Evolutionary conservation across 2,329 filamentous ascomycete genomes (phyloP).

Genomic region (Chaetomium sp.): DNA sequence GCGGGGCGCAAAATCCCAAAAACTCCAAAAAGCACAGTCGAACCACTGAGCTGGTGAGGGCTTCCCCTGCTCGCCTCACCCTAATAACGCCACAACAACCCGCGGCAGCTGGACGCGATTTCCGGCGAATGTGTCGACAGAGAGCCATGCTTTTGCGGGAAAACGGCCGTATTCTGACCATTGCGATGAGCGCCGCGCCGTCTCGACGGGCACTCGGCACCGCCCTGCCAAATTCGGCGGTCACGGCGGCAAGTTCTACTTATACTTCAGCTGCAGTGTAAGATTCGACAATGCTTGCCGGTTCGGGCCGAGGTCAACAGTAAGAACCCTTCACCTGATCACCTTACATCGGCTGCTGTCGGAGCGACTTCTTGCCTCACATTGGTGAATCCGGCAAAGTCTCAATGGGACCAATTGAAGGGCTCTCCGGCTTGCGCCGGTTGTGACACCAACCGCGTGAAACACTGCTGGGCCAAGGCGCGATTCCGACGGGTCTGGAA

Average conservation of each 20-base stretch:
- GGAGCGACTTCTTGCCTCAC: slow-evolving; percentile 1
- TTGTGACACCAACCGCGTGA: background rate
- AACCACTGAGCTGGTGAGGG: background rate
- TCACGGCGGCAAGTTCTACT: background rate
- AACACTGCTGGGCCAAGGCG: slow-evolving; percentile 15
- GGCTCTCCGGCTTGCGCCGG: slow-evolving; percentile 20
- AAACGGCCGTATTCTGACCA: background rate
- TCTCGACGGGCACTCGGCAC: background rate
- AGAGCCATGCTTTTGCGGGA: background rate
- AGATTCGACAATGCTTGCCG: background rate
- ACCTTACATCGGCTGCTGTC: slow-evolving; percentile 1
- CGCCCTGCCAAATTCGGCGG: background rate
- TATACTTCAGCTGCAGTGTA: too few species aligned
- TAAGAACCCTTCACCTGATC: background rate
- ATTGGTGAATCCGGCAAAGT: background rate
- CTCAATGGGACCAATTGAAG: slow-evolving; percentile 1
- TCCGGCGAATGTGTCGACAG: background rate
- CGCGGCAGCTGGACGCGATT: background rate
- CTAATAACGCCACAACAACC: background rate
- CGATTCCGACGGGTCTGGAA: background rate
- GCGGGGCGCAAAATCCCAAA: background rate
- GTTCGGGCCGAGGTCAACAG: slow-evolving; percentile 18
- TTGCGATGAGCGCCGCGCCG: background rate
- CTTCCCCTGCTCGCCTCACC: background rate
- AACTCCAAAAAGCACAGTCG: background rate